Evolutionary conservation across 495 filamentous ascomycete species (phyloP).

Genomic region (Cercophora sp.): DNA sequence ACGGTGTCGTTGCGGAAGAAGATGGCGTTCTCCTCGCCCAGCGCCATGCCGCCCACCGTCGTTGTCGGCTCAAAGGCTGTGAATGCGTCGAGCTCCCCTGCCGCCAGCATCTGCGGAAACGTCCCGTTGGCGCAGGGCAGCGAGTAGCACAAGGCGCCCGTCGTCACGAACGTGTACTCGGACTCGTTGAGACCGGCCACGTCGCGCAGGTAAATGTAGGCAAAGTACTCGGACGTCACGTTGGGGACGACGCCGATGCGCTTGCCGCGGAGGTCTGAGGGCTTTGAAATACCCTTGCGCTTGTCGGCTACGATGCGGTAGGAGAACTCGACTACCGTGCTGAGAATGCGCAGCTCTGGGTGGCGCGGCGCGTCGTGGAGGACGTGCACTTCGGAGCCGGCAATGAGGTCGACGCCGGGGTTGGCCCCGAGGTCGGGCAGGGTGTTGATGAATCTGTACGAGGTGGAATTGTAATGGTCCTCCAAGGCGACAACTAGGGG

Average conservation of each 20-base stretch:
- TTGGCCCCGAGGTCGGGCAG: slow-evolving; percentile 2
- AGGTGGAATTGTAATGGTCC: slow-evolving; percentile 6
- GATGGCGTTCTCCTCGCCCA: slow-evolving; percentile 3
- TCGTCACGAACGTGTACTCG: slow-evolving; percentile 8
- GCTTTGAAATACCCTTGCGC: background rate
- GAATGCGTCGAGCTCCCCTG: background rate
- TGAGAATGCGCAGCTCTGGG: slow-evolving; percentile 6
- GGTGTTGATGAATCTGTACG: slow-evolving; percentile 9
- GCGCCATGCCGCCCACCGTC: background rate
- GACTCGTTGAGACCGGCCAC: background rate
- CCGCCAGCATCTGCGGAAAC: slow-evolving; percentile 3
- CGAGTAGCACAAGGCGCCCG: slow-evolving; percentile 1
- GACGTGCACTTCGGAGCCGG: slow-evolving; percentile 11
- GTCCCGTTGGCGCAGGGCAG: slow-evolving; percentile 8
- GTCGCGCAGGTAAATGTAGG: slow-evolving; percentile 6
- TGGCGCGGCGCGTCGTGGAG: slow-evolving; percentile 2
- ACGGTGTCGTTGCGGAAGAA: slow-evolving; percentile 5
- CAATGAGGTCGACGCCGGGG: slow-evolving; percentile 6
- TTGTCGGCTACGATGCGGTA: slow-evolving; percentile 11
- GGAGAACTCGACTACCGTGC: slow-evolving; percentile 4
- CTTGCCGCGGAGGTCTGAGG: slow-evolving; percentile 1
- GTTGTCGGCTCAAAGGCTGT: slow-evolving; percentile 7
- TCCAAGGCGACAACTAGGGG: slow-evolving; percentile 9
- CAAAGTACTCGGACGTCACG: slow-evolving; percentile 11
- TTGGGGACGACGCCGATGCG: slow-evolving; percentile 8